Base-by-base conservation (phyloP, 257 asterid species). In the Leonotis leonurus region DNA sequence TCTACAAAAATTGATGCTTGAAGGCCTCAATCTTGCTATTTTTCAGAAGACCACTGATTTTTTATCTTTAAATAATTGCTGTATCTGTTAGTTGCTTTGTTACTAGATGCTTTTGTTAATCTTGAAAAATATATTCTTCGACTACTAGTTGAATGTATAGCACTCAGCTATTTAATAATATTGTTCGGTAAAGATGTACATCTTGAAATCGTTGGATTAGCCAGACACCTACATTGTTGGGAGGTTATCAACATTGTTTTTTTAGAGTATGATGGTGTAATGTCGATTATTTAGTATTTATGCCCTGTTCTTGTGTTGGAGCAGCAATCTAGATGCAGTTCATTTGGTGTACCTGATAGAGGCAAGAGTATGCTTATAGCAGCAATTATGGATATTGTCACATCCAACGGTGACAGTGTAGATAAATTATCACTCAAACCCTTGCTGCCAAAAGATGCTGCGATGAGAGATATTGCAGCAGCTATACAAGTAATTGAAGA, bases 291-390 rank as follows among this genome's bases (percentile, higher is more conserved):
- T 48, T 76, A 60, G 51, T 71, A 72, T 71, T 80, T 68, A 89
- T 70, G 17, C 73, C 43, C 66, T 81, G 68, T 46, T 61, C 78
- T 77, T 77, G 40, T 68, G 64, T 78, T 69, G 82, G 71, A 80
- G 78, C 96, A 93, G 99, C 74, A 85, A 73, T 55, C 84, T 48
- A 63, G 82, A 71, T 89, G 68, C 73, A 87, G 87, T 80, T 87
- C 99, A 71, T 85, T 87, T 51, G 78, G 76, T 83, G 78, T 77
- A 73, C 80, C 89, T 56, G 90, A 87, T 70, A 85, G 78, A 85
- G 99, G 99, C 75, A 89, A 94, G 90, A 93, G 99, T 86, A 93
- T 93, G 99, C 99, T 93, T 63, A 89, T 93, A 46, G 95, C 97
- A 46, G 95, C 99, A 51, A 87, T 93, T 60, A 89, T 93, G 99